phyloP scores from a whole-genome alignment of 2,329 filamentous ascomycete species.

The Hypoxylon sp. region DNA sequence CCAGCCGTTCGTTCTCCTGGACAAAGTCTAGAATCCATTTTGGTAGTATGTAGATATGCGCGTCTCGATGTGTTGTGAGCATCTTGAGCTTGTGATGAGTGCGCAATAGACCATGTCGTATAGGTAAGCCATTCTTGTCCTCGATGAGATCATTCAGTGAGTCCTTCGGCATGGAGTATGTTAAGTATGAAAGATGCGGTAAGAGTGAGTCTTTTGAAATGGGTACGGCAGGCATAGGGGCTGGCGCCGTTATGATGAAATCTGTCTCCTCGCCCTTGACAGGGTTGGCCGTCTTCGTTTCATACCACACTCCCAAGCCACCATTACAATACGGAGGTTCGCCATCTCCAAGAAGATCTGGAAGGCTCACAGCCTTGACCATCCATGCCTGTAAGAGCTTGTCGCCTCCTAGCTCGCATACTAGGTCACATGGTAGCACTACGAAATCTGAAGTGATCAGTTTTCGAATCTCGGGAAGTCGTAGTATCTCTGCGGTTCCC shows the following conservation, averaged over 20 bases:
- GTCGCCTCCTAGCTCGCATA: slow-evolving; percentile 88
- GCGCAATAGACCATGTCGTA: slow-evolving; percentile 79
- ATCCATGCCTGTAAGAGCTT: slow-evolving; percentile 91
- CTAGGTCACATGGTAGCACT: slow-evolving; percentile 89
- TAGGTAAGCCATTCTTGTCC: slow-evolving; percentile 74
- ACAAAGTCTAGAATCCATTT: slow-evolving; percentile 90
- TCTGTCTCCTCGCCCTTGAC: slow-evolving; percentile 93
- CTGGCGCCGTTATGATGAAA: slow-evolving; percentile 81
- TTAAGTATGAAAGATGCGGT: slow-evolving; percentile 75
- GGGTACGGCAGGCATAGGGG: slow-evolving; percentile 65
- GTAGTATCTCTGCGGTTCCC: slow-evolving; percentile 87
- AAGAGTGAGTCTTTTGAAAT: slow-evolving; percentile 71
- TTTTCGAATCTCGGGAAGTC: slow-evolving; percentile 82
- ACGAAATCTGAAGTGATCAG: slow-evolving; percentile 86
- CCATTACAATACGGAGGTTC: slow-evolving; percentile 66
- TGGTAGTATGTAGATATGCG: slow-evolving; percentile 94
- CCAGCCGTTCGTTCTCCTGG: slow-evolving; percentile 78
- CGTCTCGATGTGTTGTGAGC: slow-evolving; percentile 85
- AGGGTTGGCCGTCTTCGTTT: slow-evolving; percentile 77
- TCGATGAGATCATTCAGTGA: slow-evolving; percentile 85
- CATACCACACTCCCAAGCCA: slow-evolving; percentile 89
- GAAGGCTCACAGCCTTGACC: slow-evolving; percentile 78
- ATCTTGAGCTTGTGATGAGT: slow-evolving; percentile 80
- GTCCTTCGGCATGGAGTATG: slow-evolving; percentile 88
- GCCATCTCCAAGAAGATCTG: slow-evolving; percentile 62